Conservation (phyloP, 202 grass and related monocot species). For the Digitaria exilis region DNA sequence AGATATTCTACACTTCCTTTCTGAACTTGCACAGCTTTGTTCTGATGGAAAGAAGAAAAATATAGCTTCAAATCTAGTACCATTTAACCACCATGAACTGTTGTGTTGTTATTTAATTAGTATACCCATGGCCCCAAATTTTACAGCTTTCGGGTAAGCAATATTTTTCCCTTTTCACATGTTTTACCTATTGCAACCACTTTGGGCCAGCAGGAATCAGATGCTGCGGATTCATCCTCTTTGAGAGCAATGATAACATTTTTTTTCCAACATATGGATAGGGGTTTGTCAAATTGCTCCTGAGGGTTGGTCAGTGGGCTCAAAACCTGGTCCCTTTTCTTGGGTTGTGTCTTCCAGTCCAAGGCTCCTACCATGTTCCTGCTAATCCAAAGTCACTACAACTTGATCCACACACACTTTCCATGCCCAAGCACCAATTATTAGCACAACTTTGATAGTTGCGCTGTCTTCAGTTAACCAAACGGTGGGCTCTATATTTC, state of each 20-base stretch:
- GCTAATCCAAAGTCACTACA: slow-evolving; percentile 15
- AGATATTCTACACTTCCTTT: neutral
- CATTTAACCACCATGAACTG: neutral
- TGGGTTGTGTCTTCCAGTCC: slow-evolving; percentile 18
- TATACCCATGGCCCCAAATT: too few relatives aligned
- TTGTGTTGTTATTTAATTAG: neutral
- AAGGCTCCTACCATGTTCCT: slow-evolving; percentile 30
- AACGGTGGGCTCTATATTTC: neutral
- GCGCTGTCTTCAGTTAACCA: slow-evolving; percentile 35
- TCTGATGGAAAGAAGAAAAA: neutral
- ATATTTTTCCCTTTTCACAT: neutral
- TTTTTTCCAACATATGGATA: neutral
- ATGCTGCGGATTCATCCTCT: neutral
- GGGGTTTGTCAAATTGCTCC: slow-evolving; percentile 12
- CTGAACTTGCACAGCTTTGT: neutral
- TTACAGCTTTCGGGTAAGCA: neutral
- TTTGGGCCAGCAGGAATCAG: slow-evolving; percentile 16
- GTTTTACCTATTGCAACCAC: slow-evolving; percentile 15
- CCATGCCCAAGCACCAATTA: slow-evolving; percentile 52
- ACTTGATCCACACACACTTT: slow-evolving; percentile 39
- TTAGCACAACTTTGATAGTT: slow-evolving; percentile 43
- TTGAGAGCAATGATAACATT: slow-evolving; percentile 21
- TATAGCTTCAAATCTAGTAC: neutral
- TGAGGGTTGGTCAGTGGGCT: slow-evolving; percentile 34
- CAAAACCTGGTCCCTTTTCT: slow-evolving; percentile 23